These are phyloP conservation scores for Obelidium mucronatum DNA, from an alignment of 192 early-diverging fungal species.

Conservation along the genomic window DNA sequence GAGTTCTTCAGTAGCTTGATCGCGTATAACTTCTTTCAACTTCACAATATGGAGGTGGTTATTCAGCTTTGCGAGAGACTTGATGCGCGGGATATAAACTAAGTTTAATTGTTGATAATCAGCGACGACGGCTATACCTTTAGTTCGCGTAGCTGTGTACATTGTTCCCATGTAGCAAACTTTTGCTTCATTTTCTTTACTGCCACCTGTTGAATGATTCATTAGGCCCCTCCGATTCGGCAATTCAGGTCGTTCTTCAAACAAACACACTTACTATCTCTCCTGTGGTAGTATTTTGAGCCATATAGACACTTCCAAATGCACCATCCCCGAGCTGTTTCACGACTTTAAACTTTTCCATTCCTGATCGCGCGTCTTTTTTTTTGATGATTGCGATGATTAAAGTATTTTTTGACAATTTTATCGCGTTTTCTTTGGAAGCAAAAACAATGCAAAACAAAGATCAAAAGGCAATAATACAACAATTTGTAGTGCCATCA, in stretches of 20 bases:
- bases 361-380: slow-evolving; percentile 10
- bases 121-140: too few relatives aligned
- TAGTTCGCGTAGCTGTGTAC: slow-evolving; percentile 76
- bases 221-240: too few relatives aligned
- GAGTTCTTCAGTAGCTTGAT: slow-evolving; percentile 74
- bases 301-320: slow-evolving; percentile 80
- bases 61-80: slow-evolving; percentile 74
- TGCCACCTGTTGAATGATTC: slow-evolving; percentile 62
- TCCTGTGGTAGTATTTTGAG: slow-evolving; percentile 66
- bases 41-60: slow-evolving; percentile 87
- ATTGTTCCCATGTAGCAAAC: slow-evolving; percentile 72
- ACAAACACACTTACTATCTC: slow-evolving; percentile 61
- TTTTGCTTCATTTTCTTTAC: slow-evolving; percentile 92
- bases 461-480: too few relatives aligned
- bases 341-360: slow-evolving; percentile 67
- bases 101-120: too few relatives aligned
- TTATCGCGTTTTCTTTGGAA: too few relatives aligned
- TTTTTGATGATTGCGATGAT: neutral
- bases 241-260: neutral
- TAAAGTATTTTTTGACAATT: neutral
- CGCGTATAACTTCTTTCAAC: slow-evolving; percentile 84
- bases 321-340: slow-evolving; percentile 83
- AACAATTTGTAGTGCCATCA: too few relatives aligned
- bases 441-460: neutral
- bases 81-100: too few relatives aligned